Conservation (phyloP, 192 early-diverging fungal species). For the Linnemannia zychae region DNA sequence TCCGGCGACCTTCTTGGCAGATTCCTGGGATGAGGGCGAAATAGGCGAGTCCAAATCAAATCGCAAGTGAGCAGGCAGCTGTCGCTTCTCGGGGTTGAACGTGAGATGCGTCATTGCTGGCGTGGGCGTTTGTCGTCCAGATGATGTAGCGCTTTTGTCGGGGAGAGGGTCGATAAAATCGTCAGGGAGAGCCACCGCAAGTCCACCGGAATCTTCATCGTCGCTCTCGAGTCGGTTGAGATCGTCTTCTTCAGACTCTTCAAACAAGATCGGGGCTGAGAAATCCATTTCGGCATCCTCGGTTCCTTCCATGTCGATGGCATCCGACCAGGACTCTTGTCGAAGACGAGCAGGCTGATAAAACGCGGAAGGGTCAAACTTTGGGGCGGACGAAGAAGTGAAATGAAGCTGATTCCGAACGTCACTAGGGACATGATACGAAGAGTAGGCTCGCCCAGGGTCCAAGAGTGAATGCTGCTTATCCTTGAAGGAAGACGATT, state of each 20-base stretch:
- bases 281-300: slow-evolving; percentile 58
- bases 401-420: slow-evolving; percentile 8
- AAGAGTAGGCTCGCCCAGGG: slow-evolving; percentile 22
- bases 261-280: slow-evolving; percentile 54
- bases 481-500: slow-evolving; percentile 21
- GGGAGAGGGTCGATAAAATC: slow-evolving; percentile 51
- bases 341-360: slow-evolving; percentile 50
- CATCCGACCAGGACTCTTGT: slow-evolving; percentile 62
- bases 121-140: slow-evolving; percentile 28
- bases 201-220: slow-evolving; percentile 36
- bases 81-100: slow-evolving; percentile 40
- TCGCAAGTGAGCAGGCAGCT: slow-evolving; percentile 31
- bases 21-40: slow-evolving; percentile 13
- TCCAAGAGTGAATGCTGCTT: slow-evolving; percentile 14
- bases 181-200: slow-evolving; percentile 46
- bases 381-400: slow-evolving; percentile 24
- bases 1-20: slow-evolving; percentile 15
- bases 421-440: slow-evolving; percentile 13
- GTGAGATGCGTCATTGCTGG: slow-evolving; percentile 31
- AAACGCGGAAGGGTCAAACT: slow-evolving; percentile 47
- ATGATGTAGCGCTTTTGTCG: slow-evolving; percentile 14
- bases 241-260: slow-evolving; percentile 46
- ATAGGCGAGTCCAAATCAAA: slow-evolving; percentile 16
- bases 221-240: slow-evolving; percentile 10
- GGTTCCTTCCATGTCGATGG: slow-evolving; percentile 56